phyloP scores from a whole-genome alignment of 2,329 filamentous ascomycete genomes.

The Penicillium thymicola region DNA sequence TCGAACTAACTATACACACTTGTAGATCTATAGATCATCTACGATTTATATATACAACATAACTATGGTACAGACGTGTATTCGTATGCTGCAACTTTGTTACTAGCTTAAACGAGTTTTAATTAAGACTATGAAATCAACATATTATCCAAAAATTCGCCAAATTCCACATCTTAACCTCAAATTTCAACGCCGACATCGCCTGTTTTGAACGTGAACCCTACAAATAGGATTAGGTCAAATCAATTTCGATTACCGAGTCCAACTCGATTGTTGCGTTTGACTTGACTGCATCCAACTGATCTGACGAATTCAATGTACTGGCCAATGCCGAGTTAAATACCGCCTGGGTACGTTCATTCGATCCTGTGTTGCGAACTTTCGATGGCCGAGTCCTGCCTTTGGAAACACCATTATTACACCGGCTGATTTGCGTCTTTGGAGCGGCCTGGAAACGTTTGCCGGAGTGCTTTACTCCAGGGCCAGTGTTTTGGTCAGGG shows the following conservation, averaged over 20 bases:
- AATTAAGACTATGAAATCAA: background rate
- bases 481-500: background rate
- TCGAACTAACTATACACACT: constrained; percentile 1
- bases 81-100: background rate
- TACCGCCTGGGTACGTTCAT: background rate
- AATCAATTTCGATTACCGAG: background rate
- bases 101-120: background rate
- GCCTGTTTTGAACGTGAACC: background rate
- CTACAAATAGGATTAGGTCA: background rate
- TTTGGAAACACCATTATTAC: background rate
- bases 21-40: background rate
- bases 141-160: background rate
- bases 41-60: background rate
- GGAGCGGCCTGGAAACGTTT: background rate
- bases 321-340: background rate
- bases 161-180: background rate
- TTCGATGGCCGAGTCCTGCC: background rate
- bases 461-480: background rate
- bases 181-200: background rate
- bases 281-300: background rate
- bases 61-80: background rate
- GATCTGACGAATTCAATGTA: background rate
- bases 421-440: background rate
- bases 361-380: background rate
- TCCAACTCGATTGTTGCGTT: background rate